Conservation (phyloP, 306 rosid genomes). For the Acacia confusa region DNA sequence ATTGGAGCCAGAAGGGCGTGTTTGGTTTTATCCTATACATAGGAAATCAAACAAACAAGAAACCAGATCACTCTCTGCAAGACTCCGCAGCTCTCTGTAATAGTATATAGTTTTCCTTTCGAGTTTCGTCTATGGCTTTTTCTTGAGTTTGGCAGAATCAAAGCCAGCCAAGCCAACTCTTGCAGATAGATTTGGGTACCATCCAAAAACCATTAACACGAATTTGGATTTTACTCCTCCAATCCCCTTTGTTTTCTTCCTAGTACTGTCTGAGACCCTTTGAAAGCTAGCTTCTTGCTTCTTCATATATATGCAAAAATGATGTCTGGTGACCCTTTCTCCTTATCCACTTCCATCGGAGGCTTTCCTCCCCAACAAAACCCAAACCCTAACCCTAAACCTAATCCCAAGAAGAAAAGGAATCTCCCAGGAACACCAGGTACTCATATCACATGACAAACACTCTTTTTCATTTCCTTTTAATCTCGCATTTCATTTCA, state of each 20-base stretch:
- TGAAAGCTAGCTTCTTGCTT: slow-evolving; percentile 42
- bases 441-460: not conserved
- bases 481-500: not conserved
- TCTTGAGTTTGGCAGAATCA: slow-evolving; percentile 73
- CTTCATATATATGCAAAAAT: slow-evolving; percentile 41
- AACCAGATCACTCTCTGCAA: slow-evolving; percentile 44
- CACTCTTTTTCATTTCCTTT: not conserved
- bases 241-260: slow-evolving; percentile 53
- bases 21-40: slow-evolving; percentile 62
- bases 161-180: slow-evolving; percentile 34
- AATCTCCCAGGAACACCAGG: slow-evolving; percentile 98
- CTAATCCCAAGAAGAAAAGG: slow-evolving; percentile 78
- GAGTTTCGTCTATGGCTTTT: slow-evolving; percentile 50
- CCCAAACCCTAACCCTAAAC: slow-evolving; percentile 48
- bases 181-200: slow-evolving; percentile 40
- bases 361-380: slow-evolving; percentile 60
- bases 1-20: not conserved
- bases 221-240: slow-evolving; percentile 46
- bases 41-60: slow-evolving; percentile 56
- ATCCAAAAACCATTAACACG: slow-evolving; percentile 53
- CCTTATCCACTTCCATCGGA: slow-evolving; percentile 55
- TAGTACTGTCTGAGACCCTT: slow-evolving; percentile 46
- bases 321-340: slow-evolving; percentile 74
- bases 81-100: slow-evolving; percentile 37
- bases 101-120: slow-evolving; percentile 39